Percentiles rank a stretch among this genome's conserved stretches.
phyloP scores from a whole-genome alignment of 1,284 basidiomycete species.

The Melampsora americana region DNA sequence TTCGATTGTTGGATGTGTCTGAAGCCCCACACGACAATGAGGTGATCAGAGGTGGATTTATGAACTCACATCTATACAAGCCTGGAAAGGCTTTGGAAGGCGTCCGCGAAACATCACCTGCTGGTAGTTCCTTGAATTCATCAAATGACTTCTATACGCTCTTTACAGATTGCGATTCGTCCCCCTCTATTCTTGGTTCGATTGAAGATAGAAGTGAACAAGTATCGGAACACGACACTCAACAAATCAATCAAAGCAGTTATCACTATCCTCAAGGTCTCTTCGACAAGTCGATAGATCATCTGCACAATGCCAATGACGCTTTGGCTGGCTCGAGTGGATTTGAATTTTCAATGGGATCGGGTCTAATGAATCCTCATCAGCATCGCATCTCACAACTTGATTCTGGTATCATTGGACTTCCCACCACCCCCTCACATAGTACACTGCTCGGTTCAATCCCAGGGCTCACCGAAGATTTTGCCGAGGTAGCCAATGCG shows the following conservation, averaged over 20 bases:
- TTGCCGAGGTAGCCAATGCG: slow-evolving; percentile 27
- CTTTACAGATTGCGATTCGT: not conserved
- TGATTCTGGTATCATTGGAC: slow-evolving; percentile 13
- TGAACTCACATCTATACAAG: not conserved
- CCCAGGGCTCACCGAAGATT: slow-evolving; percentile 32
- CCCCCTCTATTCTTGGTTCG: not conserved
- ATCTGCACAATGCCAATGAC: not conserved
- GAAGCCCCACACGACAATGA: not conserved
- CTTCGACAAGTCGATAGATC: not conserved
- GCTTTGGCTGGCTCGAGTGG: not conserved
- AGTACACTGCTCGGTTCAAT: slow-evolving; percentile 24
- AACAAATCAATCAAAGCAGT: not conserved
- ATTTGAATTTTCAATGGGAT: not conserved
- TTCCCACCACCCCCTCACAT: slow-evolving; percentile 34
- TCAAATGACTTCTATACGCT: not conserved
- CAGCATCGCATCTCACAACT: slow-evolving; percentile 17
- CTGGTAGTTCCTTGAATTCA: not conserved
- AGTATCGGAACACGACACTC: not conserved
- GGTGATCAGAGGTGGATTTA: not conserved
- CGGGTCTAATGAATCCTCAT: not conserved
- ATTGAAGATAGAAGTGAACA: not conserved
- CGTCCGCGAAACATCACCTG: not conserved
- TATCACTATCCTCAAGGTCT: not conserved
- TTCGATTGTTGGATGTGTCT: not conserved
- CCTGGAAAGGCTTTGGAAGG: not conserved